Conservation (phyloP, 2,329 filamentous ascomycete species). For the Aspergillus neotritici region DNA sequence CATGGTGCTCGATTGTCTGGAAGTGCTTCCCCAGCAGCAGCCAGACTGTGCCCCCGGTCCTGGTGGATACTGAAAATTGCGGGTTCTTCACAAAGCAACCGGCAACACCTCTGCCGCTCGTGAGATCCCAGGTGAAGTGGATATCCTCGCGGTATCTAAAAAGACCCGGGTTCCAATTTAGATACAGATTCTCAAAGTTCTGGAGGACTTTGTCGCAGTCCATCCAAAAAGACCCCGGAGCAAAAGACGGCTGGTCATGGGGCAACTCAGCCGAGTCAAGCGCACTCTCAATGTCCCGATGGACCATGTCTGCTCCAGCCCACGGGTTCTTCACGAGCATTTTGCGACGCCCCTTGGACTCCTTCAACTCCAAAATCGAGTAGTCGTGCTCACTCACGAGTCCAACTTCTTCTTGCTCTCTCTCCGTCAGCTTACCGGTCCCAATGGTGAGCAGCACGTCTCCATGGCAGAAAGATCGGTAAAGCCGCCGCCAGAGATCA, state of each 20-base stretch:
- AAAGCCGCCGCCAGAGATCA: constrained; percentile 71
- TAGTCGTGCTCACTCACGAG: constrained; percentile 91
- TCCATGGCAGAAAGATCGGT: constrained; percentile 66
- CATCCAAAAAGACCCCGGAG: constrained; percentile 88
- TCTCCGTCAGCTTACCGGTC: constrained; percentile 71
- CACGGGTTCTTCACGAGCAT: constrained; percentile 94
- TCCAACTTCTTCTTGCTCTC: constrained; percentile 74
- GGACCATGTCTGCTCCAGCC: constrained; percentile 60
- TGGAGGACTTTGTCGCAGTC: constrained; percentile 79
- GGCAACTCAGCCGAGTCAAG: constrained; percentile 9
- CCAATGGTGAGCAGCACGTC: constrained; percentile 86
- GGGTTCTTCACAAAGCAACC: constrained; percentile 67
- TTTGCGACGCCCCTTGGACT: constrained; percentile 56
- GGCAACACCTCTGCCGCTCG: constrained; percentile 51
- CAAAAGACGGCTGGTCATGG: constrained; percentile 22
- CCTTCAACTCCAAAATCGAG: constrained; percentile 74
- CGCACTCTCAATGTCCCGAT: constrained; percentile 21
- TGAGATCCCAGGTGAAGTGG: constrained; percentile 79
- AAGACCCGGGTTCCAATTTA: constrained; percentile 91
- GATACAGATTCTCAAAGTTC: constrained; percentile 90
- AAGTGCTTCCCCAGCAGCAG: constrained; percentile 83
- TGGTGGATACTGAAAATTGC: constrained; percentile 52
- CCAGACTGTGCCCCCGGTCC: constrained; percentile 64
- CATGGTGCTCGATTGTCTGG: constrained; percentile 49
- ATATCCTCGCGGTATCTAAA: constrained; percentile 80